Evolutionary conservation across 1,284 basidiomycete species (phyloP).

Genomic region (Ustilago lituana): DNA sequence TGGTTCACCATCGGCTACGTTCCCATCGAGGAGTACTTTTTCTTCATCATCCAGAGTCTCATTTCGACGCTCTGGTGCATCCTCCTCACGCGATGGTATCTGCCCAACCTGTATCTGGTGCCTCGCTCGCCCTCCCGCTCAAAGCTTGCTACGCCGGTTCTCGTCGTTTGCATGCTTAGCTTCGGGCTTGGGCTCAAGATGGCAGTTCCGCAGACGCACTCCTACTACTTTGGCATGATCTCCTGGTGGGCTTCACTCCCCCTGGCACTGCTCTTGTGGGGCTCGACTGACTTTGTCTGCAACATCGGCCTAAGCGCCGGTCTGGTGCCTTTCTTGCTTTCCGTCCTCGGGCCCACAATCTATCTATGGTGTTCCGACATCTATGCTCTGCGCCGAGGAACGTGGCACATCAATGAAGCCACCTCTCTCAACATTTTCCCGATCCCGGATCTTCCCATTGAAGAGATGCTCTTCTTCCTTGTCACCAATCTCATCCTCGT

Average conservation of each 20-base stretch:
- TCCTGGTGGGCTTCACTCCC: constrained; percentile 58
- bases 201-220: constrained; percentile 24
- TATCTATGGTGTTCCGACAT: constrained; percentile 57
- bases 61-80: constrained; percentile 57
- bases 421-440: constrained; percentile 60
- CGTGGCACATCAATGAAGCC: constrained; percentile 59
- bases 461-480: constrained; percentile 64
- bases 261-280: constrained; percentile 53
- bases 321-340: constrained; percentile 18
- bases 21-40: constrained; percentile 62
- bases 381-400: constrained; percentile 57
- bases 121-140: constrained; percentile 1
- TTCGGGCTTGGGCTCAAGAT: constrained; percentile 25
- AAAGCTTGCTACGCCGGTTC: constrained; percentile 7
- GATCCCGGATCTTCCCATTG: constrained; percentile 59
- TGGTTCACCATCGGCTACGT: constrained; percentile 58
- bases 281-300: constrained; percentile 42
- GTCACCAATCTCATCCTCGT: constrained; percentile 62
- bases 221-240: constrained; percentile 63
- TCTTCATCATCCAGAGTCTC: constrained; percentile 62
- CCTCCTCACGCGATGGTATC: constrained; percentile 54
- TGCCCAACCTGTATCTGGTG: constrained; percentile 45
- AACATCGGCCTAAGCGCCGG: constrained; percentile 33
- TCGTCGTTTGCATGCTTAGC: constrained; percentile 4
- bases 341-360: constrained; percentile 37